Evolutionary conservation across 1,284 basidiomycete species (phyloP).

Genomic region (Limonomyces culmigenus): DNA sequence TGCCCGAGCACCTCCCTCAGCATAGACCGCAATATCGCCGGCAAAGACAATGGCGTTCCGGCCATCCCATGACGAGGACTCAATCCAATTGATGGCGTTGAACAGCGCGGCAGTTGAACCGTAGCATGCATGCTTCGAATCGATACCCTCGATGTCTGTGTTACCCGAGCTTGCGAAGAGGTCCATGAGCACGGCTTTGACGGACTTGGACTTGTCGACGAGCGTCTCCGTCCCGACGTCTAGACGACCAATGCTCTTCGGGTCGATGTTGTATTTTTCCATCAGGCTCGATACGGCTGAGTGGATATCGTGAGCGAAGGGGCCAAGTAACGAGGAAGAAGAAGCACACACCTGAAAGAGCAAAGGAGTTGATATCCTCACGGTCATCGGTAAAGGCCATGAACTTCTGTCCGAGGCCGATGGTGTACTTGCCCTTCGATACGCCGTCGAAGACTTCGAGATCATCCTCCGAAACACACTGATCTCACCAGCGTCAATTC

Average conservation of each 20-base stretch:
- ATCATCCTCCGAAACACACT: slow-evolving; percentile 92
- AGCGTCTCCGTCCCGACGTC: slow-evolving; percentile 99
- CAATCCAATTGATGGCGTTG: slow-evolving; percentile 96
- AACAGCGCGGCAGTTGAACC: slow-evolving; percentile 96
- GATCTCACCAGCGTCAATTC: slow-evolving; percentile 5
- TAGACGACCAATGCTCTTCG: slow-evolving; percentile 88
- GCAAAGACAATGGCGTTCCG: slow-evolving; percentile 95
- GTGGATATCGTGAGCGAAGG: too few species aligned
- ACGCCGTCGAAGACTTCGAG: slow-evolving; percentile 95
- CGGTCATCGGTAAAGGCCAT: slow-evolving; percentile 97
- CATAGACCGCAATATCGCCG: slow-evolving; percentile 97
- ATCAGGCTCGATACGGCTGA: slow-evolving; percentile 70
- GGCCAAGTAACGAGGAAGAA: slow-evolving; percentile 2
- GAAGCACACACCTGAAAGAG: too few species aligned
- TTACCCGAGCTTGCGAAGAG: slow-evolving; percentile 87
- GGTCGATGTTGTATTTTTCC: slow-evolving; percentile 93
- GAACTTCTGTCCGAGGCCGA: slow-evolving; percentile 94
- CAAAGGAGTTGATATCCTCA: slow-evolving; percentile 98
- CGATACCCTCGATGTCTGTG: slow-evolving; percentile 95
- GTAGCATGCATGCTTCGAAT: slow-evolving; percentile 99
- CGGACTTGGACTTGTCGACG: slow-evolving; percentile 99
- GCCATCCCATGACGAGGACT: slow-evolving; percentile 95
- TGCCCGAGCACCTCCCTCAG: slow-evolving; percentile 87
- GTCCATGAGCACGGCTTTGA: slow-evolving; percentile 98
- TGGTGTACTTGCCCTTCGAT: slow-evolving; percentile 95